A percentile compares a stretch with the other conserved stretches of the same genome.
Conservation (phyloP, 306 rosid species). For the Purshia tridentata region DNA sequence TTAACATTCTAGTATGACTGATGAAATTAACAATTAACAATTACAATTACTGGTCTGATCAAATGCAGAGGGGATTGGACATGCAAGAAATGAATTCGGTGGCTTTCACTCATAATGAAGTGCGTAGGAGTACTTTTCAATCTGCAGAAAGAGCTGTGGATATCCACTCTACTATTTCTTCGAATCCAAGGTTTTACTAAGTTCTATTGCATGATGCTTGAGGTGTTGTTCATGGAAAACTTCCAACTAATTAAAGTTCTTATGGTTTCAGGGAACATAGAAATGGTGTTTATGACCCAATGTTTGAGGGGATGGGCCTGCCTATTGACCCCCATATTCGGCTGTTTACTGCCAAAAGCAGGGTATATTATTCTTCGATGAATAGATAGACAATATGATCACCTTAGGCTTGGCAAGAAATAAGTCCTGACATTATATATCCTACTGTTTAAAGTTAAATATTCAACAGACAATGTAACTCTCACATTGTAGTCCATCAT, state of each 20-base stretch:
- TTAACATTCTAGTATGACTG: background rate
- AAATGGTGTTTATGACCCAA: constrained; percentile 31
- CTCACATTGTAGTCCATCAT: background rate
- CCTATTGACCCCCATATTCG: constrained; percentile 45
- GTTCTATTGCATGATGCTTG: background rate
- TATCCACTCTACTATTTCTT: background rate
- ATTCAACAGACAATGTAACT: background rate
- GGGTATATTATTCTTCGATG: background rate
- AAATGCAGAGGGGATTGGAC: constrained; percentile 12
- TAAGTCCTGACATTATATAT: background rate
- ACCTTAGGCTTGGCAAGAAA: constrained; percentile 2
- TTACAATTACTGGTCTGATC: background rate
- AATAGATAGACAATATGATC: background rate
- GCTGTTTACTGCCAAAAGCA: constrained; percentile 7
- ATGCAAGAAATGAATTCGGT: background rate
- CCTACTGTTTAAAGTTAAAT: background rate
- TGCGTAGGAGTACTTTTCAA: background rate
- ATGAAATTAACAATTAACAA: background rate
- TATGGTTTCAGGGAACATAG: constrained; percentile 11
- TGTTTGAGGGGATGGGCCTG: constrained; percentile 26
- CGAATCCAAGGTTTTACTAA: constrained; percentile 15
- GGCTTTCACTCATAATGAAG: background rate
- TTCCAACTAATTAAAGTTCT: background rate
- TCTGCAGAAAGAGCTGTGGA: background rate
- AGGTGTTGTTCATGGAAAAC: background rate